These are phyloP conservation scores for Haplosporangium sp. DNA, from an alignment of 371 early-diverging fungal species.

Conservation along the genomic window DNA sequence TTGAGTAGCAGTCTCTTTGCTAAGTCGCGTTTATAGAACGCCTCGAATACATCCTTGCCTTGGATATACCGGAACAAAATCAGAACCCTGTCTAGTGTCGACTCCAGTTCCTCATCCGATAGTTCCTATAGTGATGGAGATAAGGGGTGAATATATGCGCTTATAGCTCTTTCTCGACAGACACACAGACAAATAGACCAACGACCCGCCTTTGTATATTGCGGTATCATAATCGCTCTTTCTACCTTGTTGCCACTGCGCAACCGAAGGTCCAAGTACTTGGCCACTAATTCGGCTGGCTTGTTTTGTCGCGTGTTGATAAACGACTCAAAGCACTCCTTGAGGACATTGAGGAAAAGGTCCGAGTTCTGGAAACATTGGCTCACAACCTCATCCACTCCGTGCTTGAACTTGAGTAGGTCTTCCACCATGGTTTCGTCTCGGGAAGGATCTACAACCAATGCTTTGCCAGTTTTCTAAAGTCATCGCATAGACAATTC, in stretches of 20 bases:
- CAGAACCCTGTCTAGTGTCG: conserved; percentile 74
- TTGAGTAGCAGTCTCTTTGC: conserved; percentile 88
- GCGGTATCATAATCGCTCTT: conserved; percentile 21
- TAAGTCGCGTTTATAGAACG: conserved; percentile 91
- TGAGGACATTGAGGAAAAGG: conserved; percentile 72
- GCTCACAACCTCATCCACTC: conserved; percentile 71
- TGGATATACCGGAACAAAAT: conserved; percentile 90
- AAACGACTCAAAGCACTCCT: conserved; percentile 89
- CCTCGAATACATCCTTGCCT: conserved; percentile 96
- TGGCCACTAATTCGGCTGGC: conserved; percentile 92
- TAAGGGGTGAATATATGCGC: conserved; percentile 4
- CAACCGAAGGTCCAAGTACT: conserved; percentile 75
- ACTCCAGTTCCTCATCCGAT: conserved; percentile 74
- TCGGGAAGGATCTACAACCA: conserved; percentile 63
- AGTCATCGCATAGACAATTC: background rate
- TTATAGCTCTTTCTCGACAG: conserved; percentile 55
- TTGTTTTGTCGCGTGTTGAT: conserved; percentile 86
- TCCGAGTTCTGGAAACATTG: conserved; percentile 71
- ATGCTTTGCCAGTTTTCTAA: conserved; percentile 70
- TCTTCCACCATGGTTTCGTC: conserved; percentile 74
- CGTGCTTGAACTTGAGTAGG: conserved; percentile 75
- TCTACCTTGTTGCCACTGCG: conserved; percentile 62
- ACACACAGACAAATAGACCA: background rate
- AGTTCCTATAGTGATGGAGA: conserved; percentile 43
- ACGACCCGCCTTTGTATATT: conserved; percentile 29